Conservation (phyloP, 257 asterid genomes). For the Fraxinus quadrangulata region DNA sequence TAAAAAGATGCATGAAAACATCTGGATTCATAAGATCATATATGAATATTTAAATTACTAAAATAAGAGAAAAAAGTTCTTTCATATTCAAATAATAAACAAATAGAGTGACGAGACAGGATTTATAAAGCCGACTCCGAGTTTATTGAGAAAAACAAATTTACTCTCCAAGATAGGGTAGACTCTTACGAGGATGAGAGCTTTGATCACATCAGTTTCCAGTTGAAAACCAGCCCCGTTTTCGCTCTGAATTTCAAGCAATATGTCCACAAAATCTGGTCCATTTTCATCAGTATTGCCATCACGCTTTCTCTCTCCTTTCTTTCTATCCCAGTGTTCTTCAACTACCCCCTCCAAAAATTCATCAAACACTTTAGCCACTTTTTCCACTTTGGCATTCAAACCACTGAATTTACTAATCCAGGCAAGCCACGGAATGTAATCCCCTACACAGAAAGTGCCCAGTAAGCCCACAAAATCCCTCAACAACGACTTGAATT, state of each 20-base stretch:
- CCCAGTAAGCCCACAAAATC: conserved; percentile 40
- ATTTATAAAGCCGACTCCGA: background rate
- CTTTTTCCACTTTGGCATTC: conserved; percentile 30
- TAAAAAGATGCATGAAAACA: background rate
- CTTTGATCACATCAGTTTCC: conserved; percentile 43
- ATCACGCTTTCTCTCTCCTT: background rate
- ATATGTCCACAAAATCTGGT: conserved; percentile 39
- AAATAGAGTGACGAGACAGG: background rate
- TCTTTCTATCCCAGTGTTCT: conserved; percentile 25
- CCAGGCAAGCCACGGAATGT: conserved; percentile 55
- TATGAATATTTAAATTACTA: background rate
- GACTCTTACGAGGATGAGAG: conserved; percentile 39
- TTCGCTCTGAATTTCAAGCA: conserved; percentile 34
- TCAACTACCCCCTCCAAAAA: conserved; percentile 44
- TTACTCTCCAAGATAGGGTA: background rate
- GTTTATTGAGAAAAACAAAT: background rate
- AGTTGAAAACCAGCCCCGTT: conserved; percentile 23
- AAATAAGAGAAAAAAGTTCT: background rate
- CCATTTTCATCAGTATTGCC: background rate
- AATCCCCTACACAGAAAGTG: conserved; percentile 37
- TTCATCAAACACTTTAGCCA: conserved; percentile 41
- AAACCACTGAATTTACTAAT: conserved; percentile 44
- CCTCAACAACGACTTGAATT: conserved; percentile 24
- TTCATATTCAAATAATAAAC: background rate
- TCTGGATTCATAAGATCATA: background rate